Evolutionary conservation across 768 basidiomycete genomes (phyloP).

Genomic region (Boletus subparvulus): DNA sequence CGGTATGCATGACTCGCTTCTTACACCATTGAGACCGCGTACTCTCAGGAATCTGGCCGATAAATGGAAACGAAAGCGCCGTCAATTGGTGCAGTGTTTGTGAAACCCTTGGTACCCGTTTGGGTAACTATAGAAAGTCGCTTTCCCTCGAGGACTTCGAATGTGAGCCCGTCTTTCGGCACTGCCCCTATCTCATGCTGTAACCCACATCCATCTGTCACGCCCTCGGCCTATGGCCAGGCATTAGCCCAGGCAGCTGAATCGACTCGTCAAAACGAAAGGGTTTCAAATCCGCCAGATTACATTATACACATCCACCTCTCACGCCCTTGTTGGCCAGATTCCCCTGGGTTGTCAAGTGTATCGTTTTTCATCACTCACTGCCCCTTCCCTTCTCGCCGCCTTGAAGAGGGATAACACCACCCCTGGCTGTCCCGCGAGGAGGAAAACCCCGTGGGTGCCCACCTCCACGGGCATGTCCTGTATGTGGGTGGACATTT

Average conservation of each 20-base stretch:
- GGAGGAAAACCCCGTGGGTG: slow-evolving; percentile 5
- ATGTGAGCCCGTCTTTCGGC: background rate
- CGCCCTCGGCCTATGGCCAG: too few relatives aligned
- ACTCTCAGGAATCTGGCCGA: background rate
- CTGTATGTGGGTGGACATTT: slow-evolving; percentile 15
- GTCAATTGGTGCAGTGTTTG: background rate
- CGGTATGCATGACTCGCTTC: background rate
- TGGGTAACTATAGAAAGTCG: background rate
- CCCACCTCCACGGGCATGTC: slow-evolving; percentile 13
- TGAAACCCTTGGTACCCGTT: background rate
- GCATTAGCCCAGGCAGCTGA: too few relatives aligned
- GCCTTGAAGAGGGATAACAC: slow-evolving; percentile 1
- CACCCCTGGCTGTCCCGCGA: slow-evolving; percentile 19
- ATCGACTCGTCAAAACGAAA: background rate
- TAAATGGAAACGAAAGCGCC: background rate
- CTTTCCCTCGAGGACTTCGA: background rate
- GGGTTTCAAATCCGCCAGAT: background rate
- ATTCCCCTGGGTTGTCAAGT: background rate
- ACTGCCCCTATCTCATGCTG: background rate
- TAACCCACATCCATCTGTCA: too few relatives aligned
- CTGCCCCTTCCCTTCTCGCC: slow-evolving; percentile 7
- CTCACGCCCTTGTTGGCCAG: background rate
- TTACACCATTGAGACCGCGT: background rate
- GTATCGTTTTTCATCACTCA: slow-evolving; percentile 11
- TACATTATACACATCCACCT: background rate